Evolutionary conservation across 176 grass and related monocot species (phyloP), one percentile per base, ranked within the genome.

Genomic region (Aegilops tauschii): DNA sequence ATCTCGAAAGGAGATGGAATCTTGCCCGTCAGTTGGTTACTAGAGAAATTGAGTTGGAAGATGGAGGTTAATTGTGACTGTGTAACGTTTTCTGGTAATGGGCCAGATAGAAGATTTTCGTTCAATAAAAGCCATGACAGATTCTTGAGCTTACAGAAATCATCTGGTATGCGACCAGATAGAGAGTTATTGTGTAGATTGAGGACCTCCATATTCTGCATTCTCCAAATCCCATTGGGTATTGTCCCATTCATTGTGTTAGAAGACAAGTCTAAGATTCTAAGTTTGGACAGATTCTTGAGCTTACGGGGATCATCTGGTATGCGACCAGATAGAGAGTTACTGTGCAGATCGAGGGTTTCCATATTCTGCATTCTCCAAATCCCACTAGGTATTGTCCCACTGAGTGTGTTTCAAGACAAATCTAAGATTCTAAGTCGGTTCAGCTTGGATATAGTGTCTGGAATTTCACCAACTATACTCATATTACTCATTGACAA

Each of bases 331-430:
- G 63, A 56, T 1, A 73, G 35, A 30, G 70, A 56, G 80, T 89
- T 89, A 30, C 8, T 1, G 23, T 18, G 74, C 18, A 92, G 11
- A n/a, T 80, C 82, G 3, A 92, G n/a, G 1, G 0, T 1, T 5
- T 65, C 28, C 13, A 89, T 20, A 32, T 89, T 92, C 25, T 86
- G 25, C 34, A 92, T 29, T 4, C 73, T 58, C 84, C 91, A 93
- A 52, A 93, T 81, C 67, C 69, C 69, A 59, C 23, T 64, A 21
- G 74, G 74, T 21, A 58, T 9, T 30, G 14, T 12, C 28, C 76
- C 50, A 56, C 2, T 52, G 5, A 78, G 52, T 5, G 14, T 9
- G 64, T 95, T 95, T 8, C 0, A 70, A 18, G 18, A 52, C 12
- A 92, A 82, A 56, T 92, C 73, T 1, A 92, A 29, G 13, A 61